These are phyloP conservation scores for Heterobasidion annosum DNA, from an alignment of 1,284 basidiomycete species.

Conservation along the genomic window DNA sequence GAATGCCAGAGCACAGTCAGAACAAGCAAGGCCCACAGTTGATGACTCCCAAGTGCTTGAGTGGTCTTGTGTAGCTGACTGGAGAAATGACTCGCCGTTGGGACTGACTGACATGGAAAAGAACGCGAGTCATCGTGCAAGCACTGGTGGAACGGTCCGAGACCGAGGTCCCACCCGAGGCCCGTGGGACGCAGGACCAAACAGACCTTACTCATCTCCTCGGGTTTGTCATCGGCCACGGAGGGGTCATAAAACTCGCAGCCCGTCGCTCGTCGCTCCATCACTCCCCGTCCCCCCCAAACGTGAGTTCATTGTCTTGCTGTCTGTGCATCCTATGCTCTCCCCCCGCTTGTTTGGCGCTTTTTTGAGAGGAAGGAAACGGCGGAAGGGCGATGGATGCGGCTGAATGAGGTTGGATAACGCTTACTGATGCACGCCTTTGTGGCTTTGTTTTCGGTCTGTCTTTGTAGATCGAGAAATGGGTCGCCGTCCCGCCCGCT, in stretches of 20 bases:
- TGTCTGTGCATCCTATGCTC: background rate
- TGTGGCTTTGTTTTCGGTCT: background rate
- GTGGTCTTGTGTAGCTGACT: no score
- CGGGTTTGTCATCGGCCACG: background rate
- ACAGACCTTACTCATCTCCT: background rate
- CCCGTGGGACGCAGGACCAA: background rate
- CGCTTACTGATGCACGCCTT: background rate
- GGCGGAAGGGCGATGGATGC: background rate
- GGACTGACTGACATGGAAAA: background rate
- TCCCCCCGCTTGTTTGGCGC: background rate
- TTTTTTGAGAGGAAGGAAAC: background rate
- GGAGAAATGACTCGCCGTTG: no score
- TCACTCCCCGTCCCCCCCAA: background rate
- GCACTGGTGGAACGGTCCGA: background rate
- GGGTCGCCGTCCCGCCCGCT: constrained; percentile 94
- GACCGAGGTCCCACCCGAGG: background rate
- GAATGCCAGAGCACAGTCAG: no score
- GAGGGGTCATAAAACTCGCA: background rate
- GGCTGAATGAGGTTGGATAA: background rate
- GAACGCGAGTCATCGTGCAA: background rate
- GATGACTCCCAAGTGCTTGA: no score
- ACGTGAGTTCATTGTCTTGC: background rate
- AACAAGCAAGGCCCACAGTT: no score
- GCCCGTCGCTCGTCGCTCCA: background rate
- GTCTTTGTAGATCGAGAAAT: constrained; percentile 34